Percentiles rank a stretch among this genome's conserved stretches.
Evolutionary conservation across 75 land plant genomes (phyloP).

Genomic region (Cunninghamia lanceolata): DNA sequence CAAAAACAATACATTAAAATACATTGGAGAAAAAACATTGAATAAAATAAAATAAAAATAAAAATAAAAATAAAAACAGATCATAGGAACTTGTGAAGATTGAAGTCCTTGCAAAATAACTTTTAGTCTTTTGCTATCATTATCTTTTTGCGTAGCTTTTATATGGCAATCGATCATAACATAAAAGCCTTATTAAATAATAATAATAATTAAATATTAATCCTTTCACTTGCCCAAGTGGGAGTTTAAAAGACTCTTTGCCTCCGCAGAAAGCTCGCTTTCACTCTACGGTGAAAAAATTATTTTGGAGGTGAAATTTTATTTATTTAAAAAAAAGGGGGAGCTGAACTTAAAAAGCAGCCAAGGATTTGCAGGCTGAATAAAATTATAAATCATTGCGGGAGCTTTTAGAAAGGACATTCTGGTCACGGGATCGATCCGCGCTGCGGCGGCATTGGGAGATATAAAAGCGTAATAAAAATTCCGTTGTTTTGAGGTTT

Average conservation of each 20-base stretch:
- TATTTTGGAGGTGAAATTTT: neutral
- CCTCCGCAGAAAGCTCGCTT: slow-evolving; percentile 1
- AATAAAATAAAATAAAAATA: neutral
- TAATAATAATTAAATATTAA: neutral
- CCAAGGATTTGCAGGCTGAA: neutral
- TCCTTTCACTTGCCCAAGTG: neutral
- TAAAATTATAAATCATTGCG: neutral
- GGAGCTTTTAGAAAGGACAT: neutral
- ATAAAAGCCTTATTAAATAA: neutral
- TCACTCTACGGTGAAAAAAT: slow-evolving; percentile 1
- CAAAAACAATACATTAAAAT: neutral
- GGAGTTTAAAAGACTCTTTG: neutral
- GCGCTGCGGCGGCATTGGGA: neutral
- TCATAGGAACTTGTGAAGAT: neutral
- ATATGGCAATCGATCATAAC: neutral
- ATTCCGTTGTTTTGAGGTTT: neutral
- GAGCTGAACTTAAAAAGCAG: slow-evolving; percentile 2
- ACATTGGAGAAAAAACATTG: neutral
- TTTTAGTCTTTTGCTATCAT: neutral
- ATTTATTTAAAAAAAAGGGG: neutral
- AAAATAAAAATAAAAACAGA: neutral
- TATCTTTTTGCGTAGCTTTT: neutral
- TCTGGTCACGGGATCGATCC: neutral
- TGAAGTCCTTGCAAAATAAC: neutral
- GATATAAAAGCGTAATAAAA: neutral